Evolutionary conservation across 2,329 filamentous ascomycete species (phyloP).

Genomic region (Penicillium hesseltinei): DNA sequence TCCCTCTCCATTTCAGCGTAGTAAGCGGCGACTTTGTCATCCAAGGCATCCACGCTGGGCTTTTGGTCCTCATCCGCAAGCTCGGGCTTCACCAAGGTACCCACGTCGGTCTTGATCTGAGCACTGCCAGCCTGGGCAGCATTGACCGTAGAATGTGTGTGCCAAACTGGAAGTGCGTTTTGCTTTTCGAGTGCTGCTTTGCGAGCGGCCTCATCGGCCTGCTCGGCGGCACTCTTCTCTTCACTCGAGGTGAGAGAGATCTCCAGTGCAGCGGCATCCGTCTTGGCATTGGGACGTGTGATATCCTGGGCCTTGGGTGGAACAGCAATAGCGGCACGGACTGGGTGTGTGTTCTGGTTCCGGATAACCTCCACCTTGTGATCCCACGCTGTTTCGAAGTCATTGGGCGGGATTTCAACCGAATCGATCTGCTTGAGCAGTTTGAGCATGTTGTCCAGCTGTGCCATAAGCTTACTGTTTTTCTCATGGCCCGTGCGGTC

Average conservation of each 20-base stretch:
- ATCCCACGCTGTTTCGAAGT: conserved; percentile 51
- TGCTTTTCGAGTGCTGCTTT: conserved; percentile 51
- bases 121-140: conserved; percentile 25
- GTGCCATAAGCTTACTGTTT: conserved; percentile 50
- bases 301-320: conserved; percentile 40
- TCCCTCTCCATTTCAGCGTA: conserved; percentile 48
- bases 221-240: conserved; percentile 51
- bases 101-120: conserved; percentile 32
- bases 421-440: conserved; percentile 50
- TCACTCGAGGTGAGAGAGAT: conserved; percentile 50
- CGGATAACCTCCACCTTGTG: conserved; percentile 47
- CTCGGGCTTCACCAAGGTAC: conserved; percentile 38
- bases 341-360: conserved; percentile 44
- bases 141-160: conserved; percentile 51
- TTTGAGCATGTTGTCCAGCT: conserved; percentile 48
- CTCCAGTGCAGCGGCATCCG: conserved; percentile 46
- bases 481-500: conserved; percentile 51
- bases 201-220: conserved; percentile 47
- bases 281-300: conserved; percentile 45
- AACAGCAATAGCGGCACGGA: conserved; percentile 42
- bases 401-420: conserved; percentile 48
- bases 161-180: conserved; percentile 54
- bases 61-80: conserved; percentile 46
- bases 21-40: conserved; percentile 49
- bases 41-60: conserved; percentile 41